Evolutionary conservation across 345 rosid genomes (phyloP), one percentile per base, ranked within the genome.

Genomic region (Syzygium jambos): DNA sequence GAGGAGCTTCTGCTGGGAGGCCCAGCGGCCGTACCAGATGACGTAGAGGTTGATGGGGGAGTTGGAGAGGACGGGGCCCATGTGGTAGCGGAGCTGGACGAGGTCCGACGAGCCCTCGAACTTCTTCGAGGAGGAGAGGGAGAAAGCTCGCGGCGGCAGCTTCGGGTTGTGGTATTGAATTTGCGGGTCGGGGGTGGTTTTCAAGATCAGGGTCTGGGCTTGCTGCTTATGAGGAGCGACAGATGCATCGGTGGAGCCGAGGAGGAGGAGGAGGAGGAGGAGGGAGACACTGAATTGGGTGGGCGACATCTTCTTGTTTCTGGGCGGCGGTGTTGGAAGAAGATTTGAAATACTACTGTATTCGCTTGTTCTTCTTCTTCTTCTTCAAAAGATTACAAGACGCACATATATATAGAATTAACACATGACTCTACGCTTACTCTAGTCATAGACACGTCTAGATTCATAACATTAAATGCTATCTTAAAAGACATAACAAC

Each of bases 21-120:
- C 21, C 99, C 99, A 98, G 2, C 84, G 90, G 43, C 99, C 99
- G 93, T 98, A 98, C 99, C 99, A 98, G 84, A 98, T 93, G 65
- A 96, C 91, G 90, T 96, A 94, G 87, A 98, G 91, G 91, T 95
- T 98, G 78, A 98, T 95, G 5, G 98, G 99, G 2, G 96, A 84
- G 16, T 98, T 94, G 14, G 99, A 94, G 80, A 98, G 98, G 7
- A 98, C 99, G 0, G 99, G 99, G 25, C 99, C 99, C 99, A 98
- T 98, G 84, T 98, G 99, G 95, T 98, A 98, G 1, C 96, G 96
- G 89, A 98, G 98, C n/a, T 94, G 89, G 85, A 98, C 91, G 2
- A 98, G 85, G 85, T 95, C 90, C 1, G 99, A 98, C 5, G 99
- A 98, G 85, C 99, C 99, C 89, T 98, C 99, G 86, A 90, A 94